Evolutionary conservation across 2,329 filamentous ascomycete genomes (phyloP).

Genomic region (Whalleya microplaca): DNA sequence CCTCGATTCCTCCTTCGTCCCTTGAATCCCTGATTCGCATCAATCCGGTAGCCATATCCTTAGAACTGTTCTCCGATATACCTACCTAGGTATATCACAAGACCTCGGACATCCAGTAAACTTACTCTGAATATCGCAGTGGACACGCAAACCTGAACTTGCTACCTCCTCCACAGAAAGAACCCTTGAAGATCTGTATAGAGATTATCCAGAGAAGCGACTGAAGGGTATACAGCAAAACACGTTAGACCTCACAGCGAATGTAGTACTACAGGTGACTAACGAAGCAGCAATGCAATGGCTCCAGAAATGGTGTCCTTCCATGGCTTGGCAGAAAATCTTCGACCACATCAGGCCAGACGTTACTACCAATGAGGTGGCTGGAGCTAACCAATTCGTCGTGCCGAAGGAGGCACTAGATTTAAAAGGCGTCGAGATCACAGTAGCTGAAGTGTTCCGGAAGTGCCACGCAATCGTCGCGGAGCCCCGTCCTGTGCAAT

Average conservation of each 20-base stretch:
- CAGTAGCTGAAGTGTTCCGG: slow-evolving; percentile 15
- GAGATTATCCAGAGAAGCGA: slow-evolving; percentile 23
- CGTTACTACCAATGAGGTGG: background rate
- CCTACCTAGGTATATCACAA: background rate
- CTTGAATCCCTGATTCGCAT: background rate
- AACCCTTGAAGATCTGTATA: slow-evolving; percentile 26
- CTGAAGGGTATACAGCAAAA: slow-evolving; percentile 15
- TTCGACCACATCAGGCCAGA: slow-evolving; percentile 9
- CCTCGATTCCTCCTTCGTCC: background rate
- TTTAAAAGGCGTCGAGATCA: background rate
- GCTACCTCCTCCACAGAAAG: background rate
- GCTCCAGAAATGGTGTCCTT: slow-evolving; percentile 26
- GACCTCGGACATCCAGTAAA: background rate
- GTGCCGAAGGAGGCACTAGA: slow-evolving; percentile 21
- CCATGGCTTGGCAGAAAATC: slow-evolving; percentile 12
- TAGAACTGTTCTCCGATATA: no score
- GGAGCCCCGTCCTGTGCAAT: background rate
- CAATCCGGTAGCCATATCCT: no score
- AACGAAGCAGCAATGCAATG: slow-evolving; percentile 25
- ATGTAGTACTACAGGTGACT: slow-evolving; percentile 14
- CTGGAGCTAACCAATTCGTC: background rate
- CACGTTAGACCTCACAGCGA: slow-evolving; percentile 9
- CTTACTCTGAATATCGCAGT: slow-evolving; percentile 2
- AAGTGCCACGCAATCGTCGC: slow-evolving; percentile 9
- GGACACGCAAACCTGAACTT: background rate